A percentile compares a stretch with the other conserved stretches of the same genome.
These are phyloP conservation scores for Aureobasidium subglaciale DNA, from an alignment of 2,329 filamentous ascomycete genomes.

Conservation along the genomic window DNA sequence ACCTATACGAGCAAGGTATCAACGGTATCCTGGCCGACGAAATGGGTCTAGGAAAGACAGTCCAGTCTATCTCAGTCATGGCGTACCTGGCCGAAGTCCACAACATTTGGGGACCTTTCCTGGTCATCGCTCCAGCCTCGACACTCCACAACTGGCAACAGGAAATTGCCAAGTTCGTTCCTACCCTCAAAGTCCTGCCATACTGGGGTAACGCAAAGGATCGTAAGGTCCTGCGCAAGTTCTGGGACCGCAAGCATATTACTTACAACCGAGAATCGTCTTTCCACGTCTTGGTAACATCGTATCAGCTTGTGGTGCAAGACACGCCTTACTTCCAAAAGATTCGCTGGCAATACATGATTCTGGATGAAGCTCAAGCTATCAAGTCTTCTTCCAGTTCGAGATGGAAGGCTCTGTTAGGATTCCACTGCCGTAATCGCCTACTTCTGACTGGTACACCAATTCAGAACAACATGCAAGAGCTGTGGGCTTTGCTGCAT, in stretches of 20 bases:
- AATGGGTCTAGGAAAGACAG: constrained; percentile 98
- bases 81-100: constrained; percentile 95
- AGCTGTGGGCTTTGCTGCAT: constrained; percentile 93
- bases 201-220: constrained; percentile 97
- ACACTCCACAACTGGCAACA: constrained; percentile 99
- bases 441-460: constrained; percentile 91
- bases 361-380: constrained; percentile 94
- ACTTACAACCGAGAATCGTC: constrained; percentile 89
- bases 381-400: constrained; percentile 98
- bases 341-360: constrained; percentile 99
- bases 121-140: constrained; percentile 92
- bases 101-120: constrained; percentile 95
- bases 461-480: constrained; percentile 99
- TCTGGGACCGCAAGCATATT: constrained; percentile 97
- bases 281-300: constrained; percentile 94
- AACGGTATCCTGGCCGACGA: constrained; percentile 98
- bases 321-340: constrained; percentile 98
- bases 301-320: constrained; percentile 92
- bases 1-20: constrained; percentile 98
- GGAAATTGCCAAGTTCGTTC: constrained; percentile 92
- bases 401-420: constrained; percentile 89
- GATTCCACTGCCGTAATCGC: constrained; percentile 91
- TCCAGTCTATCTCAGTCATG: constrained; percentile 99
- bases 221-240: constrained; percentile 92
- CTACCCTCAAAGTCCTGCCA: constrained; percentile 86